Conservation (phyloP, 148 eudicot species). For the Rhododendron simsii region DNA sequence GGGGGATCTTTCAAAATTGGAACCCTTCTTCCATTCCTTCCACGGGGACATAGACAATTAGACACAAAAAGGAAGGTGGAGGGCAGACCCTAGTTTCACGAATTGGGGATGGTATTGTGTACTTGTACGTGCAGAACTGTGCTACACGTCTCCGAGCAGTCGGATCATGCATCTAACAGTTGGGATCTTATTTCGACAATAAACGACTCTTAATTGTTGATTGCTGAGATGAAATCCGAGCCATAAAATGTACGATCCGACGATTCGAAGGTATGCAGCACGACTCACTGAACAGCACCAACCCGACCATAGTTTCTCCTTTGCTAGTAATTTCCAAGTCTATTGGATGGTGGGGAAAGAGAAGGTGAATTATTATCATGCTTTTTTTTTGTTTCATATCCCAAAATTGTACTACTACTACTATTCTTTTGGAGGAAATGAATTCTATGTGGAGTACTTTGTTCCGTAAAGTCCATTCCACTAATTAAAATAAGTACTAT, state of each 20-base stretch:
- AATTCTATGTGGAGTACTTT: no score
- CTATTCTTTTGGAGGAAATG: not conserved
- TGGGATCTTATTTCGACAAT: no score
- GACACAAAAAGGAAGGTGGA: not conserved
- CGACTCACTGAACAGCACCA: no score
- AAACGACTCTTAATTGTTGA: accelerated
- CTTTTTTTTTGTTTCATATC: not conserved
- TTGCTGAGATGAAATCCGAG: no score
- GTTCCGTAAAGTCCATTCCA: no score
- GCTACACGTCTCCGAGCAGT: accelerated
- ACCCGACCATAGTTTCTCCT: not conserved
- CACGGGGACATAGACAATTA: no score
- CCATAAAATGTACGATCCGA: no score
- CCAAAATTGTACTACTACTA: not conserved
- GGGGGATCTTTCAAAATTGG: not conserved
- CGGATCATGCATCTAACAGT: accelerated
- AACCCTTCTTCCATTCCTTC: not conserved
- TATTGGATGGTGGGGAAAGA: not conserved
- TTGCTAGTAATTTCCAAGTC: not conserved
- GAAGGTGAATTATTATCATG: not conserved
- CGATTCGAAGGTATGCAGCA: accelerated
- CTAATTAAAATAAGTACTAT: no score
- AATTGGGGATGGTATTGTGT: no score
- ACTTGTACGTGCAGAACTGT: accelerated
- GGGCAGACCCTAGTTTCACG: not conserved